Evolutionary conservation across 257 asterid genomes (phyloP), one percentile per base, ranked within the genome.

Genomic region (Jaltomata sinuosa): DNA sequence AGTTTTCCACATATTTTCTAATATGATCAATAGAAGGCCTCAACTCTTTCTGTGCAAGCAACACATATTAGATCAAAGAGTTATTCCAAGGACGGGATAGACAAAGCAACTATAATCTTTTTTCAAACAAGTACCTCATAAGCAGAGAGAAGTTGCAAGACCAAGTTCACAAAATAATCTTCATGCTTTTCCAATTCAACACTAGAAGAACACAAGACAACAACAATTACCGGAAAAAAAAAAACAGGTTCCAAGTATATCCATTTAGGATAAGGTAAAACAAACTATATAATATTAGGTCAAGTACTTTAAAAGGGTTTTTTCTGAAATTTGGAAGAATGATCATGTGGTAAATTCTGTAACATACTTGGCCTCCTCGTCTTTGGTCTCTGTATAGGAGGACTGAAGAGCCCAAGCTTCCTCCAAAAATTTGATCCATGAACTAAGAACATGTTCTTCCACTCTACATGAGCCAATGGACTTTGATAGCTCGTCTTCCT

Each of bases 321-420:
- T 49, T 76, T 76, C 40, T 76, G 62, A 49, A 76, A 27, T 25
- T 76, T 14, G 27, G 81, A 76, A 85, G 81, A 76, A 76, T 14
- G 42, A 76, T 49, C 62, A 76, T 76, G 81, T 47, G 62, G 22
- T 82, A 84, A 72, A 54, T 83, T 71, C 45, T 86, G 52, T 55
- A 82, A 87, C 92, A 57, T 90, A 96, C 98, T 81, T 89, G 80
- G 91, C 86, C 82, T 93, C 94, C 86, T 93, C 92, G 88, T 92
- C 94, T 88, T 87, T 93, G 62, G 85, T 87, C 93, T 93, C 96
- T 78, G 92, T 85, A 89, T 90, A 86, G 80, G 95, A 90, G 87
- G 93, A 89, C 87, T 91, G 99, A 89, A 96, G 97, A 72, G 92
- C 90, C 99, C 99, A 94, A n/a, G 99, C 91, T 88, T 96, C 98